Evolutionary conservation across 2,329 filamentous ascomycete genomes (phyloP), one percentile per base, ranked within the genome.

Genomic region (Paramyrothecium sp.): DNA sequence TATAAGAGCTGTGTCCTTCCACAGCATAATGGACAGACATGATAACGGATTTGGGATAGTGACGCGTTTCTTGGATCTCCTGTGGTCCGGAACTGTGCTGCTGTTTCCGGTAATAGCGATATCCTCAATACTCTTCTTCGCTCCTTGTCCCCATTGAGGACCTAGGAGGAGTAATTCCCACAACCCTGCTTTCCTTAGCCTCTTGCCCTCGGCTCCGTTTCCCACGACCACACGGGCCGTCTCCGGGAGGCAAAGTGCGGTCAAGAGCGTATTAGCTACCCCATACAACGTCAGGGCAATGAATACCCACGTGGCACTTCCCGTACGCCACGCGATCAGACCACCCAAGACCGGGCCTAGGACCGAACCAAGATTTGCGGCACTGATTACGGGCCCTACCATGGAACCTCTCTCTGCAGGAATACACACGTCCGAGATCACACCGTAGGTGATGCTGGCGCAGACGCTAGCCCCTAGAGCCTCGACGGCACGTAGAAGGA

Each of bases 261-360:
- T 21, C 21, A 12, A 16, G 2, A n/a, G 17, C 20, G 21, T 16
- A 22, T 16, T 11, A 12, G 21, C 17, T 16, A 12, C 48, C 17
- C 17, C 48, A 51, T 19, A 17, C 13, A 51, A 22, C 10, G 21
- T 23, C 19, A 56, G 48, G 47, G 47, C 11, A 30, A 23, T 41
- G 26, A 56, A 56, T 17, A 56, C 54, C 54, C 54, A 56, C 33
- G 23, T n/a, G n/a, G 38, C 26, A 34, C 26, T 51, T 7, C 49
- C 21, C 10, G 38, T 56, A 11, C 26, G 17, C 21, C 33, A 56
- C 11, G 54, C 54, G 23, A 56, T 34, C 10, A 51, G 16, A 30
- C 54, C 54, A 23, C 54, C 54, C n/a, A 52, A n/a, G 8, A 56
- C 47, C 3, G 54, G 54, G 7, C 48, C 54, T 19, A 56, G 21